These are phyloP conservation scores for Erythrobasidium hasegawianum DNA, from an alignment of 1,284 basidiomycete species.

Conservation along the genomic window DNA sequence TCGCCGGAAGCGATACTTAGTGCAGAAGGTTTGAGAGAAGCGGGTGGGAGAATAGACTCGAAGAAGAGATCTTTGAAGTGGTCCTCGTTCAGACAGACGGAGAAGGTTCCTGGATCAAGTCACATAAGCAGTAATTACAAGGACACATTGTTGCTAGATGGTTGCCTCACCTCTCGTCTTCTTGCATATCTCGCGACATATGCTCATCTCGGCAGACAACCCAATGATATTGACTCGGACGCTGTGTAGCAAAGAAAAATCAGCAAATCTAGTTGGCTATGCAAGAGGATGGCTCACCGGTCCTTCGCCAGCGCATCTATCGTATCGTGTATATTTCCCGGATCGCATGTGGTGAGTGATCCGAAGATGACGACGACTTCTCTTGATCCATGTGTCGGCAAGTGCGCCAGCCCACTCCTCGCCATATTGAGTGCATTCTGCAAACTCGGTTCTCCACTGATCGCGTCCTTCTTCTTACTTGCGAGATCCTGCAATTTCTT, in stretches of 20 bases:
- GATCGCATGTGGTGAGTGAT: slow-evolving; percentile 92
- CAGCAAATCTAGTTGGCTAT: not conserved
- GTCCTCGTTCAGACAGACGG: slow-evolving; percentile 93
- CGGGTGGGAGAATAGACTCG: slow-evolving; percentile 91
- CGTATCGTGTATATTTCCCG: slow-evolving; percentile 91
- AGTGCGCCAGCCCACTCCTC: slow-evolving; percentile 80
- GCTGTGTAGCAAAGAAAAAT: slow-evolving; percentile 52
- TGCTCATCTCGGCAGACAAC: slow-evolving; percentile 93
- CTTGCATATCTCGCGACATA: slow-evolving; percentile 83
- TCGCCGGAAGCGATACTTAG: not conserved
- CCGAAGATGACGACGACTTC: slow-evolving; percentile 92
- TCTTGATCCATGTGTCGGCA: slow-evolving; percentile 90
- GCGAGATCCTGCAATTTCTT: slow-evolving; percentile 68
- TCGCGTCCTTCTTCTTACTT: slow-evolving; percentile 75
- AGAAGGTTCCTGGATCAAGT: slow-evolving; percentile 66
- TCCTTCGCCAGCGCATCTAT: slow-evolving; percentile 71
- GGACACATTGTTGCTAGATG: no score
- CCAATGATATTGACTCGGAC: slow-evolving; percentile 90
- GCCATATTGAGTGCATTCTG: slow-evolving; percentile 98
- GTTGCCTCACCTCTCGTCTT: slow-evolving; percentile 68
- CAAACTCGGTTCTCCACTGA: slow-evolving; percentile 84
- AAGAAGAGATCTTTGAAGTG: slow-evolving; percentile 94
- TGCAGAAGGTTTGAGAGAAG: slow-evolving; percentile 51
- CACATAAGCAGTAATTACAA: not conserved
- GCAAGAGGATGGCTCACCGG: slow-evolving; percentile 38